phyloP scores from a whole-genome alignment of 2,329 filamentous ascomycete genomes.

The Penicillium sp. region DNA sequence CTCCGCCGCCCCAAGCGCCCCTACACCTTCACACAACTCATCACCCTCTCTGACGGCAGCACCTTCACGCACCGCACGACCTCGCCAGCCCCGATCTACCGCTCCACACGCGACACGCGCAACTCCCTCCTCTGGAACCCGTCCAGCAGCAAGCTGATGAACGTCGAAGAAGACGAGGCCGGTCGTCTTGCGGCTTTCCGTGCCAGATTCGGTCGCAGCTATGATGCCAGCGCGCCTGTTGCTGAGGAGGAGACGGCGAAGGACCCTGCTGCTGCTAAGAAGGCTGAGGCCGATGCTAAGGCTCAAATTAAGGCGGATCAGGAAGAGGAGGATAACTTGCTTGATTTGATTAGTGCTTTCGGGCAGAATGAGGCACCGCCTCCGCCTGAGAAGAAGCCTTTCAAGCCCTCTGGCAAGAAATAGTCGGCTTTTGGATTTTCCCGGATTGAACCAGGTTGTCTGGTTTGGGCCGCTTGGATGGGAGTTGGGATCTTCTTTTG shows the following conservation, averaged over 20 bases:
- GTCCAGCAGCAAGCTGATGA: constrained; percentile 71
- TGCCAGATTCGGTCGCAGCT: constrained; percentile 75
- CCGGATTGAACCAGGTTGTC: not conserved
- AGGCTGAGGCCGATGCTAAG: constrained; percentile 43
- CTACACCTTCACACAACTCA: constrained; percentile 95
- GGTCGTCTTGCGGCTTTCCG: constrained; percentile 85
- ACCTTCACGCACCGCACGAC: constrained; percentile 60
- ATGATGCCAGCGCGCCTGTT: constrained; percentile 59
- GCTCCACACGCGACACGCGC: constrained; percentile 73
- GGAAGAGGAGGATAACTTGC: constrained; percentile 52
- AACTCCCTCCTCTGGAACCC: constrained; percentile 94
- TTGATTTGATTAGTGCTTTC: constrained; percentile 57
- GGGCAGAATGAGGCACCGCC: constrained; percentile 39
- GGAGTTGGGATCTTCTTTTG: constrained; percentile 20
- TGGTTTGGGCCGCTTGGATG: constrained; percentile 8
- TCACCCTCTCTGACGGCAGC: constrained; percentile 87
- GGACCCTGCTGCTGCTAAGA: constrained; percentile 18
- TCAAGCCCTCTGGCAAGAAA: constrained; percentile 33
- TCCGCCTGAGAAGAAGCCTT: constrained; percentile 10
- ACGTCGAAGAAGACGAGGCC: constrained; percentile 92
- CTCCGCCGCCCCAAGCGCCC: constrained; percentile 84
- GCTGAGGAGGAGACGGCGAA: constrained; percentile 6
- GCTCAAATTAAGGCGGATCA: constrained; percentile 48
- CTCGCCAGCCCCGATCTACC: constrained; percentile 56
- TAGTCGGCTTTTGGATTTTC: constrained; percentile 15